A percentile compares a stretch with the other conserved stretches of the same genome.
phyloP scores from a whole-genome alignment of 805 yeast genomes.

The Myxozyma neotropica region DNA sequence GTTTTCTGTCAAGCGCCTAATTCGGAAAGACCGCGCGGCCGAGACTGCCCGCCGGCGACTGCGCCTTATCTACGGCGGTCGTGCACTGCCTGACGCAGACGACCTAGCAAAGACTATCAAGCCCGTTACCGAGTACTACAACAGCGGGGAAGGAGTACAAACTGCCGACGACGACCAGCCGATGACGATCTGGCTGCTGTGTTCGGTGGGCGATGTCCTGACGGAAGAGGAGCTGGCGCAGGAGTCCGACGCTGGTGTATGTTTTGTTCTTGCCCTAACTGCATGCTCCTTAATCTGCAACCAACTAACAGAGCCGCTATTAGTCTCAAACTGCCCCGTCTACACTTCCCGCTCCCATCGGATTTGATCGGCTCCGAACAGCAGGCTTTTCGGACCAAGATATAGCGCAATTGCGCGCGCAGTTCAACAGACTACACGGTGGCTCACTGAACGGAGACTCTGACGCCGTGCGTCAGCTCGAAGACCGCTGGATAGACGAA shows the following conservation, averaged over 20 bases:
- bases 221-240: slow-evolving; percentile 56
- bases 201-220: slow-evolving; percentile 72
- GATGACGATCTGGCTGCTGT: slow-evolving; percentile 65
- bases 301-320: no score
- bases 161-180: slow-evolving; percentile 17
- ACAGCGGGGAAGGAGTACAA: neutral
- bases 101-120: slow-evolving; percentile 56
- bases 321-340: slow-evolving; percentile 52
- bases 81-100: slow-evolving; percentile 60
- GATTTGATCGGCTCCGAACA: slow-evolving; percentile 79
- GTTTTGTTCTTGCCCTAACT: no score
- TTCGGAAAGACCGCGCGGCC: slow-evolving; percentile 45
- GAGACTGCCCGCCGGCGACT: slow-evolving; percentile 52
- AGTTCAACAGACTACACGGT: slow-evolving; percentile 62
- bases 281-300: no score
- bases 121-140: slow-evolving; percentile 34
- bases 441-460: slow-evolving; percentile 52
- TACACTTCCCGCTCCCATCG: slow-evolving; percentile 70
- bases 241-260: slow-evolving; percentile 59
- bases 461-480: slow-evolving; percentile 45
- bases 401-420: slow-evolving; percentile 67
- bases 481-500: slow-evolving; percentile 42
- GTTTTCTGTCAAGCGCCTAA: slow-evolving; percentile 47
- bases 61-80: slow-evolving; percentile 69
- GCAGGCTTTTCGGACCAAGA: slow-evolving; percentile 86